These are phyloP conservation scores for Ampelocalamus luodianensis DNA, from an alignment of 176 grass and related monocot genomes.

Conservation along the genomic window DNA sequence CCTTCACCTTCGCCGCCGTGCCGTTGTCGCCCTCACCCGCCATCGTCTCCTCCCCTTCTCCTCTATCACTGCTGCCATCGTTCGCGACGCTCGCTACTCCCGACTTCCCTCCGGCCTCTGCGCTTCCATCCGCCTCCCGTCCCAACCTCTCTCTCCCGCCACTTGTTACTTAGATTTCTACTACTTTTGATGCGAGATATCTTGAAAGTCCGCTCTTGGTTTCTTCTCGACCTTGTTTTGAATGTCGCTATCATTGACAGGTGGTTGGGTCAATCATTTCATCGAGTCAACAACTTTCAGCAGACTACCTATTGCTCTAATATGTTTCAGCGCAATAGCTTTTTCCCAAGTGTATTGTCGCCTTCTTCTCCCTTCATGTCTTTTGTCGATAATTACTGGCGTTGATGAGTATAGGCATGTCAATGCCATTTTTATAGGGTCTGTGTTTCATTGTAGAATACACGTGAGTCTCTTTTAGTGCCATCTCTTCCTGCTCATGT, in stretches of 20 bases:
- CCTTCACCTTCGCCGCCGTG: no score
- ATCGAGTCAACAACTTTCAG: slow-evolving; percentile 76
- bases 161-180: not conserved
- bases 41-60: no score
- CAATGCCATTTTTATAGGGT: no score
- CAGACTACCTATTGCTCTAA: slow-evolving; percentile 60
- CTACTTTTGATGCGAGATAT: slow-evolving; percentile 7
- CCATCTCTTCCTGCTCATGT: not conserved
- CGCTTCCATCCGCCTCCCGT: no score
- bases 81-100: no score
- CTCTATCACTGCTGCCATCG: no score
- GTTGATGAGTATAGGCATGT: no score
- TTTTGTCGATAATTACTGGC: no score
- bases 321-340: slow-evolving; percentile 75
- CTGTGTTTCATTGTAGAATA: slow-evolving; percentile 63
- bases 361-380: slow-evolving; percentile 98
- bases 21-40: no score
- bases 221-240: slow-evolving; percentile 41
- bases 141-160: no score
- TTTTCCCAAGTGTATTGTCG: slow-evolving; percentile 80
- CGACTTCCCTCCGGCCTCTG: no score
- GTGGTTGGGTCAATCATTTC: slow-evolving; percentile 66
- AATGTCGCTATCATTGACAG: slow-evolving; percentile 43
- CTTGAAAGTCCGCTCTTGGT: slow-evolving; percentile 18
- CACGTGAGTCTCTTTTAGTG: slow-evolving; percentile 64